Conservation (phyloP, 129 eudicot species). For the Centrapalus pauciflorus region DNA sequence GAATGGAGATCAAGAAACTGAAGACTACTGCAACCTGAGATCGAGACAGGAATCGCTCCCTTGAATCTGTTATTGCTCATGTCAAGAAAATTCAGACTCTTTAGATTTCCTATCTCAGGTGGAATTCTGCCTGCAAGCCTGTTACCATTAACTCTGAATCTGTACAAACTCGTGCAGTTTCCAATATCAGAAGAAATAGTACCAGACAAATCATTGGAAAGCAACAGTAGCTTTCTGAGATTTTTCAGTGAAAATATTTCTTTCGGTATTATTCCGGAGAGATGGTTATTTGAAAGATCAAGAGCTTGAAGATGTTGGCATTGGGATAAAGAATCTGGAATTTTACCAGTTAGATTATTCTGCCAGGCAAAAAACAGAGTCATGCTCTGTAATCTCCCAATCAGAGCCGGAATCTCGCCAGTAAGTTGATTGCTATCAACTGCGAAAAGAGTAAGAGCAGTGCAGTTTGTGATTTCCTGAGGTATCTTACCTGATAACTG, state of each 20-base stretch:
- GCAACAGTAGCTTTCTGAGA: conserved; percentile 63
- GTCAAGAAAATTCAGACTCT: conserved; percentile 69
- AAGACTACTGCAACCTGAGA: conserved; percentile 65
- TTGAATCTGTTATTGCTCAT: conserved; percentile 58
- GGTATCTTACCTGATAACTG: conserved; percentile 79
- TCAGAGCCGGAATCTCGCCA: conserved; percentile 65
- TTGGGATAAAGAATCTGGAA: conserved; percentile 69
- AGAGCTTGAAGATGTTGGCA: conserved; percentile 79
- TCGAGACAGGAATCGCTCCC: conserved; percentile 63
- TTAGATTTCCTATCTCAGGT: conserved; percentile 70
- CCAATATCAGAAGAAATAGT: conserved; percentile 83
- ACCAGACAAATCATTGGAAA: conserved; percentile 77
- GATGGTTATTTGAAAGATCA: conserved; percentile 78
- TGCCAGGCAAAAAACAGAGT: conserved; percentile 91
- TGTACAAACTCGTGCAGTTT: conserved; percentile 69
- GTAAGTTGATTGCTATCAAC: conserved; percentile 72
- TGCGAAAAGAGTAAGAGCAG: conserved; percentile 64
- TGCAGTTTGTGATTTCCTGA: conserved; percentile 53
- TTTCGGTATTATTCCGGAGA: conserved; percentile 63
- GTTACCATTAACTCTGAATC: conserved; percentile 62
- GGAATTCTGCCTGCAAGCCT: conserved; percentile 72
- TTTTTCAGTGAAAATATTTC: conserved; percentile 54
- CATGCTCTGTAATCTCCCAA: conserved; percentile 71
- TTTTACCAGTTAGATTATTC: conserved; percentile 73
- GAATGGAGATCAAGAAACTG: conserved; percentile 95